These are phyloP conservation scores for Neophaeococcomyces mojaviensis DNA, from an alignment of 2,329 filamentous ascomycete species.

Conservation along the genomic window DNA sequence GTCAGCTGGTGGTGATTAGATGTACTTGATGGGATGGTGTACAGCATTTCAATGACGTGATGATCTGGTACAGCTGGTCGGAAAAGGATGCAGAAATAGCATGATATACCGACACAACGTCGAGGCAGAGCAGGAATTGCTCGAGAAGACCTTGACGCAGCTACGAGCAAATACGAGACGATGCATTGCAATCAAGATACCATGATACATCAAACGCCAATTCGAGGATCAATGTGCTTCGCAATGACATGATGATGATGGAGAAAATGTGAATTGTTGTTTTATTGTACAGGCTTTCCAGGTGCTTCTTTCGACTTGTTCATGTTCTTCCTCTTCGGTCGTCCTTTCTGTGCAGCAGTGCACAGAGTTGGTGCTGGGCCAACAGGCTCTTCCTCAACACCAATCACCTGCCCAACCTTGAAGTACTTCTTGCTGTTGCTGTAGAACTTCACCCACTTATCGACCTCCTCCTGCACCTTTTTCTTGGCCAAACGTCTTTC, in stretches of 20 bases:
- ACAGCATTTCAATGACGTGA: constrained; percentile 1
- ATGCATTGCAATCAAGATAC: background rate
- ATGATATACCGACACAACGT: constrained; percentile 2
- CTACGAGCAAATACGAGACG: background rate
- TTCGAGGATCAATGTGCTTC: background rate
- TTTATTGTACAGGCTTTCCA: constrained; percentile 22
- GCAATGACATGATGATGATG: background rate
- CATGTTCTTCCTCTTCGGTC: constrained; percentile 45
- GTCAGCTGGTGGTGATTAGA: constrained; percentile 22
- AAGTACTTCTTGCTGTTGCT: constrained; percentile 71
- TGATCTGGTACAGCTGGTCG: constrained; percentile 1
- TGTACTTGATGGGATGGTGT: background rate
- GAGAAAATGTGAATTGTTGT: too few relatives aligned
- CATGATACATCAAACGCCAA: background rate
- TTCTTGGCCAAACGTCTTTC: constrained; percentile 60
- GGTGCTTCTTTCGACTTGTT: constrained; percentile 13
- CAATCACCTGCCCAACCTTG: constrained; percentile 66
- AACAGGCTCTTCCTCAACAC: constrained; percentile 25
- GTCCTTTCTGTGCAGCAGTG: constrained; percentile 58
- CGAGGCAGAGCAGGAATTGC: constrained; percentile 1
- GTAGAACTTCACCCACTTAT: constrained; percentile 82
- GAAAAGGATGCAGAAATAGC: background rate
- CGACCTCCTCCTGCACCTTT: constrained; percentile 59
- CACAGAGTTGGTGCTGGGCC: constrained; percentile 60
- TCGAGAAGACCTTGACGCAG: background rate